These are phyloP conservation scores for Cerrena zonata DNA, from an alignment of 1,284 basidiomycete species.

Conservation along the genomic window DNA sequence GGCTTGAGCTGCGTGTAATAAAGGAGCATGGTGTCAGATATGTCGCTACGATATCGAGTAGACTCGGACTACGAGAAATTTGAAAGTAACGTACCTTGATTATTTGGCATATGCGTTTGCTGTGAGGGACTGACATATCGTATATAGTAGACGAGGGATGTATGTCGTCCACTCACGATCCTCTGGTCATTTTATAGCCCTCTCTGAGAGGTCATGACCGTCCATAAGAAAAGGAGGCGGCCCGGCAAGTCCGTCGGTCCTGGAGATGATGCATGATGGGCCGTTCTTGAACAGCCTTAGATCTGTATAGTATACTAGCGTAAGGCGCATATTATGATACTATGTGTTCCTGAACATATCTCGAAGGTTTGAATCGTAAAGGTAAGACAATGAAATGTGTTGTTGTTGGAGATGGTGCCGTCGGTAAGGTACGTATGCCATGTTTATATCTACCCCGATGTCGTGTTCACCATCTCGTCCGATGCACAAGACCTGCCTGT, in stretches of 20 bases:
- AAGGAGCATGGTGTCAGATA: slow-evolving; percentile 4
- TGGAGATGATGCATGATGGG: too few species aligned
- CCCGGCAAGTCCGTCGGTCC: too few species aligned
- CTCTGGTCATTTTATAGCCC: not conserved
- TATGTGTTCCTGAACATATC: not conserved
- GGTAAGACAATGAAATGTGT: slow-evolving; percentile 98
- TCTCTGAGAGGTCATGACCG: not conserved
- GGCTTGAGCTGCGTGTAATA: slow-evolving; percentile 50
- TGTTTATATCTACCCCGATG: slow-evolving; percentile 4
- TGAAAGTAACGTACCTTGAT: slow-evolving; percentile 46
- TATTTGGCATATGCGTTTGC: slow-evolving; percentile 68
- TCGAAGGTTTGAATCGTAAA: not conserved
- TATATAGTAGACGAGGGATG: too few species aligned
- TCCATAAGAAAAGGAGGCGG: too few species aligned
- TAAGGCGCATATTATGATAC: too few species aligned
- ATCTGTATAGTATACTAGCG: too few species aligned
- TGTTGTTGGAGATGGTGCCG: slow-evolving; percentile 98
- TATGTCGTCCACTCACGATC: too few species aligned
- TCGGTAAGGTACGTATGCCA: slow-evolving; percentile 81
- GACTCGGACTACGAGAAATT: not conserved
- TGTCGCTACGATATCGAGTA: not conserved
- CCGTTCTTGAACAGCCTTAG: too few species aligned
- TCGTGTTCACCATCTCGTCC: slow-evolving; percentile 12
- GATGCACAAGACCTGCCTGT: slow-evolving; percentile 78
- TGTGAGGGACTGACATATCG: slow-evolving; percentile 33